Evolutionary conservation across 108 stramenopile genomes (phyloP).

Genomic region (Skeletonema marinoi): DNA sequence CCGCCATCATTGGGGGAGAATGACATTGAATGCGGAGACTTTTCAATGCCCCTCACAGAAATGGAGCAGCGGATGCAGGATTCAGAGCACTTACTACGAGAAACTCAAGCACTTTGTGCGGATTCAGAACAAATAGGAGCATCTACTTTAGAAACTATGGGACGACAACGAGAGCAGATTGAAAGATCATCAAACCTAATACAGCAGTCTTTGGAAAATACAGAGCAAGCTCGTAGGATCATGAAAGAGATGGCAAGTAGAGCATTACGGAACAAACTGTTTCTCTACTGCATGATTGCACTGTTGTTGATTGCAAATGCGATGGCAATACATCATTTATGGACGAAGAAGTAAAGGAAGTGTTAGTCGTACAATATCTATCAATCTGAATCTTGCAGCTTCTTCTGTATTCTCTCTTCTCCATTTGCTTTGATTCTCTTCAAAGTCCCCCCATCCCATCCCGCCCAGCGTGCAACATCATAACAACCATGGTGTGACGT

Average conservation of each 20-base stretch:
- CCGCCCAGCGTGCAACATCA: too few relatives aligned
- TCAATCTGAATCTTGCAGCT: too few relatives aligned
- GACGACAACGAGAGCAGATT: conserved; percentile 78
- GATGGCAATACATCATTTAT: conserved; percentile 32
- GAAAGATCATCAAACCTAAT: conserved; percentile 53
- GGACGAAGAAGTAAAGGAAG: conserved; percentile 15
- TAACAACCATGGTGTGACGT: too few relatives aligned
- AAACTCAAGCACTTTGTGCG: conserved; percentile 69
- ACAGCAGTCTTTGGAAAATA: conserved; percentile 47
- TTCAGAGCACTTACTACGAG: conserved; percentile 74
- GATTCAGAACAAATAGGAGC: conserved; percentile 80
- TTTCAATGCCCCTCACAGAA: conserved; percentile 20
- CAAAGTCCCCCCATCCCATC: too few relatives aligned
- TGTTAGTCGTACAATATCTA: not conserved
- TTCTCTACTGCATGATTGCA: conserved; percentile 65
- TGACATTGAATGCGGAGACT: conserved; percentile 27
- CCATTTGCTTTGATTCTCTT: too few relatives aligned
- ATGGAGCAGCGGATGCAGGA: conserved; percentile 59
- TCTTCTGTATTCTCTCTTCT: too few relatives aligned
- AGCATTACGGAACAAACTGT: conserved; percentile 63
- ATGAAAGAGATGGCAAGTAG: conserved; percentile 62
- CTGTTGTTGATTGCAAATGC: conserved; percentile 61
- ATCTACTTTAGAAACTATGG: conserved; percentile 65
- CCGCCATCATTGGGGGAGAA: conserved; percentile 25
- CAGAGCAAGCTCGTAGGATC: conserved; percentile 62